These are phyloP conservation scores for Metschnikowia hibisci DNA, from an alignment of 805 yeast genomes.

Conservation along the genomic window DNA sequence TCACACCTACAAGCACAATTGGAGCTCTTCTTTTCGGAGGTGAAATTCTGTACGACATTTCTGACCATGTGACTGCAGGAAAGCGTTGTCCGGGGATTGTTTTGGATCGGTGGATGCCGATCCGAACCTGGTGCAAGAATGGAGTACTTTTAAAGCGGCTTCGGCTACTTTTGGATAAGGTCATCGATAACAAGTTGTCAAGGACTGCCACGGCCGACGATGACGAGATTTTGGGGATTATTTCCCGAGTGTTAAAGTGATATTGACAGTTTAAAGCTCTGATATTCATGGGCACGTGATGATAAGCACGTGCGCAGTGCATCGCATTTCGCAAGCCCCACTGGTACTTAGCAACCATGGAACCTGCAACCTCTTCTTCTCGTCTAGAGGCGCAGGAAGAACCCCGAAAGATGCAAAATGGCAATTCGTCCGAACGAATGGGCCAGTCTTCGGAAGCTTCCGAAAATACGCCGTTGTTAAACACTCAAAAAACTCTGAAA, in stretches of 20 bases:
- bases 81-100: constrained; percentile 77
- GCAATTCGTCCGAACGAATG: not conserved
- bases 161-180: constrained; percentile 60
- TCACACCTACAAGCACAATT: constrained; percentile 75
- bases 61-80: constrained; percentile 36
- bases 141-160: constrained; percentile 79
- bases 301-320: not conserved
- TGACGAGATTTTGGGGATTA: constrained; percentile 22
- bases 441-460: not conserved
- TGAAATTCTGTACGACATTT: constrained; percentile 54
- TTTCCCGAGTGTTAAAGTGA: constrained; percentile 15
- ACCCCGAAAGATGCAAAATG: too few species aligned
- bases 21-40: constrained; percentile 84
- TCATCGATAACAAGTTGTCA: constrained; percentile 58
- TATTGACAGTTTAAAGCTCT: too few species aligned
- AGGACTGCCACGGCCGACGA: constrained; percentile 14
- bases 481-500: not conserved
- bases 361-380: too few species aligned
- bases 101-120: constrained; percentile 84
- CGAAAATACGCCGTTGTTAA: constrained; percentile 1
- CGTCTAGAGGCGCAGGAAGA: too few species aligned
- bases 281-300: too few species aligned
- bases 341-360: too few species aligned
- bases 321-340: not conserved
- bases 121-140: constrained; percentile 90